Evolutionary conservation across 768 basidiomycete species (phyloP).

Genomic region (Hericium coralloides): DNA sequence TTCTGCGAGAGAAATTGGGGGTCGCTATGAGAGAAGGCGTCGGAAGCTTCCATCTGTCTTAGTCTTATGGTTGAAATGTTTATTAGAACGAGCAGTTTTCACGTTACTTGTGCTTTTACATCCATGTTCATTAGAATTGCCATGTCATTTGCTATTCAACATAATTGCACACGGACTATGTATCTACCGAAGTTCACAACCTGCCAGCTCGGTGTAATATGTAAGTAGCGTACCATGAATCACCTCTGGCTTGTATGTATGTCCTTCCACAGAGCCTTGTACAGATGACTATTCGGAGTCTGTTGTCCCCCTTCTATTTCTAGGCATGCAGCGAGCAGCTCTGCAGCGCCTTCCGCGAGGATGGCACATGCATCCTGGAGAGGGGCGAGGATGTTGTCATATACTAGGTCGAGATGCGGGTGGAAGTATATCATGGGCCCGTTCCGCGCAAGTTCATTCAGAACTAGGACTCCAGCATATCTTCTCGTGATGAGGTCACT

Average conservation of each 20-base stretch:
- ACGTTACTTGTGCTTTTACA: slow-evolving; percentile 4
- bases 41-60: slow-evolving; percentile 96
- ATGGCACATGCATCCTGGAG: slow-evolving; percentile 83
- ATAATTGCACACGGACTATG: slow-evolving; percentile 3
- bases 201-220: too few species aligned
- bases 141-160: background rate
- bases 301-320: slow-evolving; percentile 74
- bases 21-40: slow-evolving; percentile 90
- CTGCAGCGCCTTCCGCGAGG: slow-evolving; percentile 88
- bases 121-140: slow-evolving; percentile 6
- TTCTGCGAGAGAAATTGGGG: slow-evolving; percentile 76
- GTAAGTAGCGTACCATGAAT: slow-evolving; percentile 90
- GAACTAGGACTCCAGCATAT: slow-evolving; percentile 88
- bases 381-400: slow-evolving; percentile 89
- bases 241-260: slow-evolving; percentile 79
- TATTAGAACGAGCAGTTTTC: background rate
- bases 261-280: slow-evolving; percentile 81
- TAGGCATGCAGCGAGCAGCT: slow-evolving; percentile 86
- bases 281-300: slow-evolving; percentile 53
- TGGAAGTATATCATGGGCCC: slow-evolving; percentile 84
- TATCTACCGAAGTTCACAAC: slow-evolving; percentile 43
- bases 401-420: slow-evolving; percentile 76
- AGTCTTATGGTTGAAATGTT: slow-evolving; percentile 17
- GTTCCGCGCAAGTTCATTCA: slow-evolving; percentile 89
- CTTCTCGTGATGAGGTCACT: slow-evolving; percentile 74